phyloP scores from a whole-genome alignment of 2,329 filamentous ascomycete species.

The Plectosphaerella plurivora region DNA sequence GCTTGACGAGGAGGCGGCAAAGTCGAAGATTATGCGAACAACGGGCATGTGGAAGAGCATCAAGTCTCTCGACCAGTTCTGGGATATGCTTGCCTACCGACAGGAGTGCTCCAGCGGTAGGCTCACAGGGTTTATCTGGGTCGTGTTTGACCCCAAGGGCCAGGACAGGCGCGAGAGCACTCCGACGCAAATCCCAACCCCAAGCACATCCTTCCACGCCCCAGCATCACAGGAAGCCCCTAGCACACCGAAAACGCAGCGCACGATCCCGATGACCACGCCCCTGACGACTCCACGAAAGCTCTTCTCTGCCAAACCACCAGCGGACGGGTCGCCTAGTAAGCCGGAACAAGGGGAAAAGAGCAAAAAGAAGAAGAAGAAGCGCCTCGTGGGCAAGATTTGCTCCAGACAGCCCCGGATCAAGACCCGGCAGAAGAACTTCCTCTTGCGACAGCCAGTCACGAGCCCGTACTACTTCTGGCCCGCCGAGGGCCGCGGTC shows the following conservation, averaged over 20 bases:
- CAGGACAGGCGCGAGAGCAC: conserved; percentile 7
- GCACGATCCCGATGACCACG: conserved; percentile 16
- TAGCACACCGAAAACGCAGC: conserved; percentile 26
- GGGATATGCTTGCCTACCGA: conserved; percentile 96
- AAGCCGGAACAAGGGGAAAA: conserved; percentile 28
- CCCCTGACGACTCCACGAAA: conserved; percentile 27
- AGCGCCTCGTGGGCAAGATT: conserved; percentile 54
- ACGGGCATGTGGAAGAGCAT: conserved; percentile 78
- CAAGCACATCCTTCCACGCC: conserved; percentile 21
- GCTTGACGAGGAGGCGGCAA: conserved; percentile 75
- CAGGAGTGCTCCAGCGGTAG: conserved; percentile 94
- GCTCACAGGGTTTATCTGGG: conserved; percentile 91
- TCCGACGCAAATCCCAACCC: conserved; percentile 16
- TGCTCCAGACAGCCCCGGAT: conserved; percentile 59
- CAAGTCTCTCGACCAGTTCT: conserved; percentile 83
- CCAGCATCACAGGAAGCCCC: conserved; percentile 11
- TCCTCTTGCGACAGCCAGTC: conserved; percentile 43
- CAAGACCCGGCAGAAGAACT: conserved; percentile 53
- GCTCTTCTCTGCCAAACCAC: conserved; percentile 17
- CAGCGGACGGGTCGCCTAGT: conserved; percentile 1
- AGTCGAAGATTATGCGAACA: conserved; percentile 47
- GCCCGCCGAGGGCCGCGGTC: conserved; percentile 57
- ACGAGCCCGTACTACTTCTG: conserved; percentile 62
- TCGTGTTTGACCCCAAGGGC: conserved; percentile 65
- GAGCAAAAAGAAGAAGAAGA: conserved; percentile 40